phyloP scores from a whole-genome alignment of 2,329 filamentous ascomycete species.

The Geosmithia putterillii region DNA sequence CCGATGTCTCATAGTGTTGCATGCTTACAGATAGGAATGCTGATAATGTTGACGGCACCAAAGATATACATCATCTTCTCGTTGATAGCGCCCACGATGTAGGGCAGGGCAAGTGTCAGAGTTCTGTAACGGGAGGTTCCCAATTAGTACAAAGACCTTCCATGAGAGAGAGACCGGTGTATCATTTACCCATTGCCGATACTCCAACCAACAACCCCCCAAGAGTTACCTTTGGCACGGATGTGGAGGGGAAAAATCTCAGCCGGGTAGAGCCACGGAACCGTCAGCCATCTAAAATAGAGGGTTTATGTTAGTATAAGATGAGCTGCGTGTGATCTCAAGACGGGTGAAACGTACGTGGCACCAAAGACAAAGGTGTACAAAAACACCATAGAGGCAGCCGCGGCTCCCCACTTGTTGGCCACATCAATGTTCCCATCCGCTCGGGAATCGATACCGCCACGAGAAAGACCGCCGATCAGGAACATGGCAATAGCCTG shows the following conservation, averaged over 20 bases:
- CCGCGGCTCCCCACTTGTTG: slow-evolving; percentile 34
- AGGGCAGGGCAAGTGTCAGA: too few species aligned
- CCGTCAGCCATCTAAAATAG: slow-evolving; percentile 41
- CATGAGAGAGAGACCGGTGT: too few species aligned
- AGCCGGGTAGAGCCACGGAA: slow-evolving; percentile 53
- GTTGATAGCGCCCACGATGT: slow-evolving; percentile 50
- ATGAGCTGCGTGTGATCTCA: too few species aligned
- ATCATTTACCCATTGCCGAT: slow-evolving; percentile 68
- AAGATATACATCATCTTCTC: slow-evolving; percentile 68
- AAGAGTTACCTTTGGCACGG: slow-evolving; percentile 63
- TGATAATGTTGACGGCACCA: slow-evolving; percentile 51
- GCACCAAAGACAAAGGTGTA: slow-evolving; percentile 28
- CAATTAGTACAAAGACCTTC: too few species aligned
- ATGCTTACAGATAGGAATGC: slow-evolving; percentile 45
- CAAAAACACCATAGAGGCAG: slow-evolving; percentile 57
- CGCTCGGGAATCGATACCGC: slow-evolving; percentile 29
- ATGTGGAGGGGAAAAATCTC: slow-evolving; percentile 64
- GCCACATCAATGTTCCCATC: too few species aligned
- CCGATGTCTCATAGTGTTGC: neutral
- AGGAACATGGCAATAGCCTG: slow-evolving; percentile 58
- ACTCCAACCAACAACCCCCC: slow-evolving; percentile 64
- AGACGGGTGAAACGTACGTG: too few species aligned
- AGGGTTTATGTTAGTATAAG: too few species aligned
- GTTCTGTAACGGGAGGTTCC: too few species aligned
- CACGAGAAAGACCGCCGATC: slow-evolving; percentile 47